Base-by-base conservation (phyloP, 805 yeast species). In the Metschnikowia lunata region DNA sequence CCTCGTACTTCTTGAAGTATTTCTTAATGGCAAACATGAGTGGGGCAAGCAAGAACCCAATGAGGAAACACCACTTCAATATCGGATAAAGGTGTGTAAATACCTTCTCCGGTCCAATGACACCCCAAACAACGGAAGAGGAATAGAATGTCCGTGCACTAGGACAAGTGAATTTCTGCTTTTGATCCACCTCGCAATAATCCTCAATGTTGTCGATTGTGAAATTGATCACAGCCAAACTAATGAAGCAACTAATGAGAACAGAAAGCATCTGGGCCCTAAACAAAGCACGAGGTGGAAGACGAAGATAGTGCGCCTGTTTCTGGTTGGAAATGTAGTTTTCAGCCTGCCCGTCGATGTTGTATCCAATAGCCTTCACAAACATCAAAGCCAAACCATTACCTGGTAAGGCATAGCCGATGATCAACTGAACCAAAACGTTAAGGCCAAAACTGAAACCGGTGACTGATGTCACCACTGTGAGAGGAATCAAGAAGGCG, bases 331-430 rank as follows among this genome's bases (percentile, higher is more conserved):
- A 70, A 39, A 79, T 74, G 58, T 65, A 69, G 29, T 68, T 60
- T 41, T 73, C 66, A 11, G 75, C 78, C 56, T 74, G 79, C 45
- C 62, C 65, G 54, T 69, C 71, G 38, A 75, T 67, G 54, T 72
- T 74, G 59, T 69, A 74, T 38, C 76, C 76, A 45, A 60, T 72
- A 26, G 74, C 69, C 54, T 74, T 70, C 60, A 72, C 64, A 48
- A 72, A 66, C 73, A 74, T 66, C 66, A 67, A 70, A 23, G 75
- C 76, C 48, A 71, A 49, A 39, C 76, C 76, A 54, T 71, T 72
- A 48, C 78, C 78, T 48, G 74, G 74, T 41, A 69, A 46, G 66
- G 69, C 66, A 60, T 69, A 69, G 50, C 74, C 74, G 45, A 65
- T 49, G 37, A 69, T 64, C 49, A 69, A 66, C 51, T 69, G 72